phyloP scores from a whole-genome alignment of 805 yeast genomes.

The Myxozyma sirexii region DNA sequence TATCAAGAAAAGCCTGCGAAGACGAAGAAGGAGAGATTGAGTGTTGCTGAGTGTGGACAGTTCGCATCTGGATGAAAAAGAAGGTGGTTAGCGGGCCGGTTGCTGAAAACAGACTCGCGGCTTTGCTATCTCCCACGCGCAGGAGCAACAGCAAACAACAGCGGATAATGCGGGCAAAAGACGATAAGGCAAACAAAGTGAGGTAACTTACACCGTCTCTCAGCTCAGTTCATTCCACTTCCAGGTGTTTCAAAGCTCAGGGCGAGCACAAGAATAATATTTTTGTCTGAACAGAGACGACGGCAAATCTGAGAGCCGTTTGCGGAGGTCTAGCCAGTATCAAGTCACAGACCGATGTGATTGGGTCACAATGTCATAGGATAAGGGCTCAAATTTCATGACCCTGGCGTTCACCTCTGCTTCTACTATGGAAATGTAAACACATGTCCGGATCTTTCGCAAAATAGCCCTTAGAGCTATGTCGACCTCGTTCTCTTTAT shows the following conservation, averaged over 20 bases:
- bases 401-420: too few species aligned
- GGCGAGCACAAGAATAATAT: background rate
- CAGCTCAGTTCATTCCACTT: background rate
- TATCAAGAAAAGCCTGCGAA: background rate
- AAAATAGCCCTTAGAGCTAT: background rate
- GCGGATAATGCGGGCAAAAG: background rate
- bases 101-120: background rate
- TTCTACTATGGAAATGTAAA: too few species aligned
- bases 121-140: background rate
- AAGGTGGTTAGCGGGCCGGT: background rate
- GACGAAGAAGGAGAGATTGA: background rate
- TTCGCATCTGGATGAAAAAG: constrained; percentile 9
- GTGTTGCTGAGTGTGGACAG: background rate
- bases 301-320: background rate
- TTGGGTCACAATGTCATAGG: background rate
- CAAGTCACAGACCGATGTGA: background rate
- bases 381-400: background rate
- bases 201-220: background rate
- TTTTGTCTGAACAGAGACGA: background rate
- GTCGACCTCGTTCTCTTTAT: constrained; percentile 31
- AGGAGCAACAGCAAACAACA: background rate
- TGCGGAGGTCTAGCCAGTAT: background rate
- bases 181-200: too few species aligned
- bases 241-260: background rate
- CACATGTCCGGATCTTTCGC: background rate